Evolutionary conservation across 2,329 filamentous ascomycete species (phyloP).

Genomic region (Ophiognomonia clavigignenti-juglandacearum): DNA sequence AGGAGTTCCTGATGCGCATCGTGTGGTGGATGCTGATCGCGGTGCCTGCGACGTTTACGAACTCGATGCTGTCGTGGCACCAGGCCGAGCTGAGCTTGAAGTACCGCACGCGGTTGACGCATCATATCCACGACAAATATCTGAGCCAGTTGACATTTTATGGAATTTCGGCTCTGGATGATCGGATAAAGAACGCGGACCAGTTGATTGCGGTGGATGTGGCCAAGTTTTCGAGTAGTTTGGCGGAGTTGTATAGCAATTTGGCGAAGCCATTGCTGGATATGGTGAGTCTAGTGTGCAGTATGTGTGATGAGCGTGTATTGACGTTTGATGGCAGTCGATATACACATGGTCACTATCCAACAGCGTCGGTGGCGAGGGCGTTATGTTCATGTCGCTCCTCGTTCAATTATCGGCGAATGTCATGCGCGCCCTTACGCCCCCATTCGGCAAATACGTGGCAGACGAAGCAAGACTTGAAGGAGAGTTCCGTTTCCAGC

Average conservation of each 20-base stretch:
- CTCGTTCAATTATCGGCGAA: conserved; percentile 90
- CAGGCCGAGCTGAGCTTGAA: conserved; percentile 91
- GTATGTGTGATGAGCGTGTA: background rate
- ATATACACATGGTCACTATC: conserved; percentile 96
- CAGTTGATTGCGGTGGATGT: conserved; percentile 97
- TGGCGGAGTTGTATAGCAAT: conserved; percentile 94
- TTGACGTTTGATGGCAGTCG: conserved; percentile 38
- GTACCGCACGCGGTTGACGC: conserved; percentile 90
- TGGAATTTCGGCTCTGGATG: conserved; percentile 88
- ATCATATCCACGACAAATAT: conserved; percentile 92
- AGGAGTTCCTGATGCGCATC: conserved; percentile 81
- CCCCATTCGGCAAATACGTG: conserved; percentile 95
- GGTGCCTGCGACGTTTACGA: conserved; percentile 93
- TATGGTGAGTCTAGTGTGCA: conserved; percentile 54
- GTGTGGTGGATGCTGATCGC: conserved; percentile 99
- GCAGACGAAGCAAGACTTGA: conserved; percentile 92
- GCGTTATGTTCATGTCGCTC: conserved; percentile 90
- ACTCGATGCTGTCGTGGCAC: conserved; percentile 97
- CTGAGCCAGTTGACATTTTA: conserved; percentile 98
- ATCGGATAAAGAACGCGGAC: conserved; percentile 97
- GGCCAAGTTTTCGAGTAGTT: conserved; percentile 89
- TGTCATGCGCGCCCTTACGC: conserved; percentile 89
- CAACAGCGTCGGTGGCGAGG: conserved; percentile 91
- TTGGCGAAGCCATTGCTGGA: conserved; percentile 91
- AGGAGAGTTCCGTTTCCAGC: conserved; percentile 93